Evolutionary conservation across 169 alveolate genomes (phyloP).

Genomic region (Cryptosporidium ryanae): DNA sequence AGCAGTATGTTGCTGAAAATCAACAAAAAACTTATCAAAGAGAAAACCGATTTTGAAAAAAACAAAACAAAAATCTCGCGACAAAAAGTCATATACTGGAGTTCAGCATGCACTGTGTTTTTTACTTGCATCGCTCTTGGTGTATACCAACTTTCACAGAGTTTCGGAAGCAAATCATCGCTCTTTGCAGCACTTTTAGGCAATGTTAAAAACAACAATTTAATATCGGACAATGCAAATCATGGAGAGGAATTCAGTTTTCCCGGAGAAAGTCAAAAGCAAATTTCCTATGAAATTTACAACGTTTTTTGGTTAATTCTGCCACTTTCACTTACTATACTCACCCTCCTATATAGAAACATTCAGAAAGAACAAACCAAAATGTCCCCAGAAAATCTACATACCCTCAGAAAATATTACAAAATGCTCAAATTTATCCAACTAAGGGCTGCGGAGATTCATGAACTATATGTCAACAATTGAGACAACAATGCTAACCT

Average conservation of each 20-base stretch:
- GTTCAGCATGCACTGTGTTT: background rate
- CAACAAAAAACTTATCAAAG: slow-evolving; percentile 9
- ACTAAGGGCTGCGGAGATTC: slow-evolving; percentile 19
- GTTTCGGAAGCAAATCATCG: too few species aligned
- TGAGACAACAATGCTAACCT: background rate
- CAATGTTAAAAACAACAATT: background rate
- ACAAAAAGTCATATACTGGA: slow-evolving; percentile 5
- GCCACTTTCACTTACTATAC: background rate
- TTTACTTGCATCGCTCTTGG: background rate
- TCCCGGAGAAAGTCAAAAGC: too few species aligned
- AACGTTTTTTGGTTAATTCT: slow-evolving; percentile 14
- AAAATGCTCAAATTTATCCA: background rate
- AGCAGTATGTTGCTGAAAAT: background rate
- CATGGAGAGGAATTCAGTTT: background rate
- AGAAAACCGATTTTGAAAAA: slow-evolving; percentile 41
- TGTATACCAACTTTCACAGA: background rate
- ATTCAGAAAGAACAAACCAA: slow-evolving; percentile 27
- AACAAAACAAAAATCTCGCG: background rate
- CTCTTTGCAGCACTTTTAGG: too few species aligned
- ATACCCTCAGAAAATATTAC: slow-evolving; percentile 5
- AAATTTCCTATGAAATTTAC: background rate
- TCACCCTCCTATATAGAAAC: slow-evolving; percentile 17
- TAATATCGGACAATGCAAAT: background rate
- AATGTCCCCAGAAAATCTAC: slow-evolving; percentile 1
- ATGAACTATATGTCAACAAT: slow-evolving; percentile 6